Percentiles rank a stretch among this genome's conserved stretches.
Evolutionary conservation across 108 stramenopile species (phyloP).

Genomic region (Conticribra weissflogii): DNA sequence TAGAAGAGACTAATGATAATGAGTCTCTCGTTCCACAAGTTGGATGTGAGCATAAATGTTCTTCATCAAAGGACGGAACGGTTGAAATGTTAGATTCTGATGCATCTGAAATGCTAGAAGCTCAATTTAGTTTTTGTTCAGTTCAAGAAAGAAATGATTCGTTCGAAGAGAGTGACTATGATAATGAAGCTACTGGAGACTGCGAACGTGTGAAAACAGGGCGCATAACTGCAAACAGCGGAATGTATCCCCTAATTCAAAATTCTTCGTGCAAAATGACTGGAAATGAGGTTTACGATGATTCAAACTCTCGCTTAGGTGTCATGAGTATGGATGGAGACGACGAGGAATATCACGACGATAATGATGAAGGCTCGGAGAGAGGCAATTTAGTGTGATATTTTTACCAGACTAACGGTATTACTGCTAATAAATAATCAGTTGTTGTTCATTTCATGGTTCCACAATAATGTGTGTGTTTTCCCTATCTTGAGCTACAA

Average conservation of each 20-base stretch:
- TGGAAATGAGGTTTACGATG: not conserved
- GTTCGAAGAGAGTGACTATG: not conserved
- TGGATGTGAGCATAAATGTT: not conserved
- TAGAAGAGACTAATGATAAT: slow-evolving; percentile 15
- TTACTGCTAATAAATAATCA: too few species aligned
- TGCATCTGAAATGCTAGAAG: slow-evolving; percentile 29
- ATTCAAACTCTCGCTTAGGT: too few species aligned
- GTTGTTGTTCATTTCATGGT: too few species aligned
- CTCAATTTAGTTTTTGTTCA: slow-evolving; percentile 4
- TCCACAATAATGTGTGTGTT: too few species aligned
- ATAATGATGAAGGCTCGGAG: not conserved
- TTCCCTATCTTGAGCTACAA: too few species aligned
- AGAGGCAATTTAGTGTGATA: too few species aligned
- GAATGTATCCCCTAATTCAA: not conserved
- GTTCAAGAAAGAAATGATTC: not conserved
- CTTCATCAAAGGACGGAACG: slow-evolving; percentile 1
- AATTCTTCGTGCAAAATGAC: not conserved
- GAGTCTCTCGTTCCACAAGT: not conserved
- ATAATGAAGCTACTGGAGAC: slow-evolving; percentile 1
- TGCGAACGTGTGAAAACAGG: not conserved
- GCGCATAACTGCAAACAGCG: slow-evolving; percentile 1
- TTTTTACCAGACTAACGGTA: too few species aligned
- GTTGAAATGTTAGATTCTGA: slow-evolving; percentile 39
- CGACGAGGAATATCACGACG: slow-evolving; percentile 9
- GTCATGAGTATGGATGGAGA: slow-evolving; percentile 19